phyloP scores from a whole-genome alignment of 176 grass and related monocot species.

The Oryza glaberrima region DNA sequence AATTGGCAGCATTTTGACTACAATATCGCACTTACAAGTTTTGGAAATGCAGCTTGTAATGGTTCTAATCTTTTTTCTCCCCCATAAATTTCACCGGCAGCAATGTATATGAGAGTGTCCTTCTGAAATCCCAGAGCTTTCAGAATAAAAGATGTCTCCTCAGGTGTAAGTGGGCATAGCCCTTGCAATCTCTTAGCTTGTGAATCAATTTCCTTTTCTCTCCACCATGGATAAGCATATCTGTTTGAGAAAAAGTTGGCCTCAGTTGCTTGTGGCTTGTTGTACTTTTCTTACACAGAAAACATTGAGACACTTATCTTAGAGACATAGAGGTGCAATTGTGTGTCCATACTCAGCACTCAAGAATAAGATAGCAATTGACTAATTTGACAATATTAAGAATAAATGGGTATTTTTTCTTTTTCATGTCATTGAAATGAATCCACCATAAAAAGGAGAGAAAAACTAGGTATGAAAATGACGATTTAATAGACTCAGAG shows the following conservation, averaged over 20 bases:
- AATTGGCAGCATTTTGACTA: background rate
- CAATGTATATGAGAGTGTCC: conserved; percentile 79
- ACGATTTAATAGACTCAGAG: background rate
- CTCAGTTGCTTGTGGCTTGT: background rate
- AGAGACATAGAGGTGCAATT: background rate
- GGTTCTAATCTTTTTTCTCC: conserved; percentile 71
- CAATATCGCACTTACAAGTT: conserved; percentile 58
- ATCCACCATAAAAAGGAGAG: background rate
- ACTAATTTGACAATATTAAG: conserved; percentile 10
- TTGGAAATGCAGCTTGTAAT: conserved; percentile 71
- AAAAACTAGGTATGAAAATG: background rate
- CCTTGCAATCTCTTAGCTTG: conserved; percentile 82
- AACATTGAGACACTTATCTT: background rate
- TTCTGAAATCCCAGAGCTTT: conserved; percentile 78
- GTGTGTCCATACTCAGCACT: background rate
- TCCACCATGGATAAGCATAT: conserved; percentile 98
- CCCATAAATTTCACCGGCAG: conserved; percentile 88
- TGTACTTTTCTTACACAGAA: background rate
- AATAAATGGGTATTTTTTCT: background rate
- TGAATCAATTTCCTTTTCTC: conserved; percentile 93
- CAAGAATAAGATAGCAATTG: conserved; percentile 10
- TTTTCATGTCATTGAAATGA: background rate
- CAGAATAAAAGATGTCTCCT: conserved; percentile 78
- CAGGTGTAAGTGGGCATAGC: conserved; percentile 88
- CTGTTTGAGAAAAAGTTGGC: conserved; percentile 49